Conservation (phyloP, 148 eudicot genomes). For the Vaccinium corymbosum region DNA sequence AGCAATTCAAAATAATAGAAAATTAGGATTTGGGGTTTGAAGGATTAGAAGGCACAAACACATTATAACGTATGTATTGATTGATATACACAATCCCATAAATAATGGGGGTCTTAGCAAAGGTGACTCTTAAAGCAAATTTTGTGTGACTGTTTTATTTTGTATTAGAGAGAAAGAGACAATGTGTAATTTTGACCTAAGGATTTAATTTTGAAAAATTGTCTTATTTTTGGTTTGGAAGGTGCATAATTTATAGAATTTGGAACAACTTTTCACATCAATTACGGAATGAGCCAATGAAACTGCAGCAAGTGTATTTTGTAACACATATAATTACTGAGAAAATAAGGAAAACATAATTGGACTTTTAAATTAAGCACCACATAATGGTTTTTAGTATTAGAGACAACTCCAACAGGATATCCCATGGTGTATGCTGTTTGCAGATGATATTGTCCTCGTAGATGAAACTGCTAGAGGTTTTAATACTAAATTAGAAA, state of each 20-base stretch:
- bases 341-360: neutral
- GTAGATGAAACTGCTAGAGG: too few species aligned
- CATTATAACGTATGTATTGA: too few species aligned
- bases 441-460: too few species aligned
- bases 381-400: neutral
- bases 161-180: neutral
- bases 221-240: neutral
- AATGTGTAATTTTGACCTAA: neutral
- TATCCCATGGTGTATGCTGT: too few species aligned
- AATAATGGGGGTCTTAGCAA: neutral
- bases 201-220: neutral
- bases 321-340: neutral
- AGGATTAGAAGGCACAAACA: too few species aligned
- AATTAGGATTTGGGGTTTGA: too few species aligned
- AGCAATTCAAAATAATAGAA: too few species aligned
- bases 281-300: neutral
- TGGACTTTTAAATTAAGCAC: neutral
- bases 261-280: neutral
- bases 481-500: too few species aligned
- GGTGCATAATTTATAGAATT: neutral
- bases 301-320: neutral
- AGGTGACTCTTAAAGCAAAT: neutral
- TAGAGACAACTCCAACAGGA: too few species aligned
- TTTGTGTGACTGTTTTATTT: neutral
- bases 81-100: neutral